Evolutionary conservation across 768 basidiomycete genomes (phyloP), one percentile per base, ranked within the genome.

Genomic region (Lentinula boryana): DNA sequence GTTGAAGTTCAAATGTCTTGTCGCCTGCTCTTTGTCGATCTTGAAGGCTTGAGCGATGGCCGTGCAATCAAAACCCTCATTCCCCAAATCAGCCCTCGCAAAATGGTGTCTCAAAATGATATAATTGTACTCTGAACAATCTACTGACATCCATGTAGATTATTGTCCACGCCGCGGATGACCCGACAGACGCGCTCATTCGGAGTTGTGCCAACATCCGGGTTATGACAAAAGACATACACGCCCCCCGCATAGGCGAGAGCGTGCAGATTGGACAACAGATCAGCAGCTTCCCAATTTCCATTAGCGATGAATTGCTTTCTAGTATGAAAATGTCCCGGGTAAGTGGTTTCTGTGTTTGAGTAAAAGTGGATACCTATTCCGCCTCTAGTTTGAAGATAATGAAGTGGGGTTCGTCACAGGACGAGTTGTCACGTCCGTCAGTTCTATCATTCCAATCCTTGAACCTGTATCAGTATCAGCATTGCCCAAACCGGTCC

Each of bases 1-100:
- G 77, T 90, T 5, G 86, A 89, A 60, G 83, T 98, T 27, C 87
- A 93, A 60, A 69, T 98, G 36, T 85, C 89, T 33, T 97, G 96
- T 66, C 85, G 89, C 4, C 74, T 98, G 32, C 83, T 95, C 50
- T 98, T 91, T 67, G 86, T 98, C 50, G 96, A 99, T 68, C 87
- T 98, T 84, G 97, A 98, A 68, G 97, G 97, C 33, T 75, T 96
- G 57, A 95, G 95, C 67, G 97, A 99, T 67, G 96, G 96, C 1
- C 91, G 96, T 62, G 95, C 97, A 0, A 88, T 97, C 62, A 98
- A 98, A 73, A 95, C 91, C 0, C 97, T 99, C 64, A 88, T 98
- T 4, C 93, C 96, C 3, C 93, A 97, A 76, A 86, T 99, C 63
- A 95, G 96, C 68, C 97, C 97, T 33, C 83, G 97, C 18, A 95